Conservation (phyloP, 495 filamentous ascomycete species). For the Talaromyces nanjingensis region DNA sequence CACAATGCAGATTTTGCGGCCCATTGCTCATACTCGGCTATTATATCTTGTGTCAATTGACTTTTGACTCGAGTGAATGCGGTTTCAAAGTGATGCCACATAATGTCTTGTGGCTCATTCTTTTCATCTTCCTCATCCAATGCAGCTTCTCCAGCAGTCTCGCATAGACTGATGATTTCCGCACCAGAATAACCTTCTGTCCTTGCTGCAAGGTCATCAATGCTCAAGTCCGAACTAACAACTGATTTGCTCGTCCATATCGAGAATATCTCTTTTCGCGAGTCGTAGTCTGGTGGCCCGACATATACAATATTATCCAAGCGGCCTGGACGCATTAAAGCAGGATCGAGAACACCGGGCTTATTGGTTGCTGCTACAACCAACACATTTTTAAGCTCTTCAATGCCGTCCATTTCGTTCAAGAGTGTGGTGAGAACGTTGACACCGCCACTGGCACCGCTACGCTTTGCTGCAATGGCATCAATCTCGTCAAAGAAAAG, state of each 20-base stretch:
- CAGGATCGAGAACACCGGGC: conserved; percentile 77
- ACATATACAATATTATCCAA: conserved; percentile 91
- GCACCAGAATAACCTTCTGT: conserved; percentile 85
- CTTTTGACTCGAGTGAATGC: conserved; percentile 56
- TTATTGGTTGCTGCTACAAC: conserved; percentile 94
- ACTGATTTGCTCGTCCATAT: conserved; percentile 57
- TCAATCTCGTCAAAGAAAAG: conserved; percentile 99
- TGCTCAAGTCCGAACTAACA: conserved; percentile 57
- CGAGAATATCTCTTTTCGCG: conserved; percentile 68
- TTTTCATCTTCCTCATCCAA: conserved; percentile 47
- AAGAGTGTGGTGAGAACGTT: conserved; percentile 88
- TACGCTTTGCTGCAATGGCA: conserved; percentile 72
- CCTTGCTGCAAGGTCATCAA: conserved; percentile 55
- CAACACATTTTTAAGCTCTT: conserved; percentile 72
- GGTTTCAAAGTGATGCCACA: conserved; percentile 54
- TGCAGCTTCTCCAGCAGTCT: conserved; percentile 54
- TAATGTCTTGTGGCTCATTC: conserved; percentile 41
- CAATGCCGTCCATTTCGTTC: conserved; percentile 96
- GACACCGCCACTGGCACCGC: conserved; percentile 48
- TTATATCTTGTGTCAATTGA: conserved; percentile 61
- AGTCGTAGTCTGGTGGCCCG: conserved; percentile 69
- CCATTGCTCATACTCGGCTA: conserved; percentile 64
- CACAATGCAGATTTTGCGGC: conserved; percentile 25
- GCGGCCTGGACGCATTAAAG: conserved; percentile 79
- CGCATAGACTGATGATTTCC: conserved; percentile 78